Evolutionary conservation across 2,329 filamentous ascomycete species (phyloP).

Genomic region (Sporothrix phasma): DNA sequence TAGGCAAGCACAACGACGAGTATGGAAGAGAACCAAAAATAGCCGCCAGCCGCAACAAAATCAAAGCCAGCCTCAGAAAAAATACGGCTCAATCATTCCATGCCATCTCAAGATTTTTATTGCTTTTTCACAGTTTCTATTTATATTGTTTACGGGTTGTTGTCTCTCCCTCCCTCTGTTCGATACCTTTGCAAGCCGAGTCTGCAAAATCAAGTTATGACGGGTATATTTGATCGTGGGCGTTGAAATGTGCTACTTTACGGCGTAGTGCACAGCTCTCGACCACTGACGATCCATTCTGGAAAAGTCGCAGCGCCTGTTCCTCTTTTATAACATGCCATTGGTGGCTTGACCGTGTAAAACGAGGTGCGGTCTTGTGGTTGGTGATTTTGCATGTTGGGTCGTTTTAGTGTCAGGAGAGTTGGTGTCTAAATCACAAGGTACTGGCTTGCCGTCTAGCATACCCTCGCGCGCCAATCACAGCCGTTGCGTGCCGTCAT

Average conservation of each 20-base stretch:
- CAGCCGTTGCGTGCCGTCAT: not conserved
- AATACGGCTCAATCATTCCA: no score
- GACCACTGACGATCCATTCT: not conserved
- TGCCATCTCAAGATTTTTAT: no score
- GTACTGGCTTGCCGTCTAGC: no score
- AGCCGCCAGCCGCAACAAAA: constrained; percentile 7
- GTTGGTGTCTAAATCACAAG: not conserved
- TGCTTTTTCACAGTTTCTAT: not conserved
- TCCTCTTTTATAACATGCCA: constrained; percentile 3
- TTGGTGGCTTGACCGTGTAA: not conserved
- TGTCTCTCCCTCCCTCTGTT: not conserved
- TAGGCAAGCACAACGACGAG: not conserved
- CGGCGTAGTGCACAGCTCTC: not conserved
- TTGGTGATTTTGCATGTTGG: not conserved
- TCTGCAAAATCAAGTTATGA: no score
- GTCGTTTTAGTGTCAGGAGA: not conserved
- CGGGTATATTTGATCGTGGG: no score
- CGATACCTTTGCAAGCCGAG: no score
- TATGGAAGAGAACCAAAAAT: not conserved
- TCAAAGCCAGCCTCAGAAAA: no score
- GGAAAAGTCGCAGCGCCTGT: not conserved
- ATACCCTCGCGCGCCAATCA: no score
- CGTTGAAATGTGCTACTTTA: no score
- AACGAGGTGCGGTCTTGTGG: not conserved
- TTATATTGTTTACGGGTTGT: not conserved